Percentiles rank a stretch among this genome's conserved stretches.
Conservation (phyloP, 1,284 basidiomycete species). For the Violaceomyces palustris region DNA sequence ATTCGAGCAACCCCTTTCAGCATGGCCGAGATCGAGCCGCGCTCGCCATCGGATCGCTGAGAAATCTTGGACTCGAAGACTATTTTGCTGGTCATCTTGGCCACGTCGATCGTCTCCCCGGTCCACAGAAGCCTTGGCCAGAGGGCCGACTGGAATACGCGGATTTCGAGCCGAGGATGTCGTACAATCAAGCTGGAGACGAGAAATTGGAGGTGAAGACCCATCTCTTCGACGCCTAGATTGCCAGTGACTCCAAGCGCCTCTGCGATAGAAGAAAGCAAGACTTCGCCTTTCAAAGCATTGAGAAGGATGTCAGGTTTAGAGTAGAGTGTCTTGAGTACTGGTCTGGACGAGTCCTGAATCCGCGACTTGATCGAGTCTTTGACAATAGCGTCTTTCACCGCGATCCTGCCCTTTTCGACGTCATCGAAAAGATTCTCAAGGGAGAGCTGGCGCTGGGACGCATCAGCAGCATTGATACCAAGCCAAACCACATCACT, state of each 20-base stretch:
- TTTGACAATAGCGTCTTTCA: slow-evolving; percentile 32
- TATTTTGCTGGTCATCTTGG: neutral
- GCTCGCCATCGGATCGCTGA: slow-evolving; percentile 2
- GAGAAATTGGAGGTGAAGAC: slow-evolving; percentile 17
- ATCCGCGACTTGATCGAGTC: slow-evolving; percentile 37
- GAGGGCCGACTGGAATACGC: neutral
- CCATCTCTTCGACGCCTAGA: slow-evolving; percentile 11
- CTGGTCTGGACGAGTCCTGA: slow-evolving; percentile 20
- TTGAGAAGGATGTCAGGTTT: slow-evolving; percentile 12
- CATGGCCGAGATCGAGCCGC: slow-evolving; percentile 3
- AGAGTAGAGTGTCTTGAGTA: slow-evolving; percentile 31
- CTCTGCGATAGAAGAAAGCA: slow-evolving; percentile 20
- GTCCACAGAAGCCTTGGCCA: neutral
- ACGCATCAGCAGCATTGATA: slow-evolving; percentile 34
- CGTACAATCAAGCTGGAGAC: slow-evolving; percentile 5
- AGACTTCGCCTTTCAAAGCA: slow-evolving; percentile 13
- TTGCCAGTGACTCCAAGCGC: slow-evolving; percentile 7
- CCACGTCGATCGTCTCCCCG: neutral
- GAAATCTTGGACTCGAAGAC: too few relatives aligned
- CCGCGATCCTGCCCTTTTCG: slow-evolving; percentile 6
- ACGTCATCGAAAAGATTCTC: slow-evolving; percentile 29
- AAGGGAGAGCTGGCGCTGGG: slow-evolving; percentile 30
- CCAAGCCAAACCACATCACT: slow-evolving; percentile 38
- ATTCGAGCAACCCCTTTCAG: too few relatives aligned
- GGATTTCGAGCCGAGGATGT: neutral